A percentile compares a stretch with the other conserved stretches of the same genome.
Evolutionary conservation across 1,284 basidiomycete genomes (phyloP).

Genomic region (Rhodotorula sp.): DNA sequence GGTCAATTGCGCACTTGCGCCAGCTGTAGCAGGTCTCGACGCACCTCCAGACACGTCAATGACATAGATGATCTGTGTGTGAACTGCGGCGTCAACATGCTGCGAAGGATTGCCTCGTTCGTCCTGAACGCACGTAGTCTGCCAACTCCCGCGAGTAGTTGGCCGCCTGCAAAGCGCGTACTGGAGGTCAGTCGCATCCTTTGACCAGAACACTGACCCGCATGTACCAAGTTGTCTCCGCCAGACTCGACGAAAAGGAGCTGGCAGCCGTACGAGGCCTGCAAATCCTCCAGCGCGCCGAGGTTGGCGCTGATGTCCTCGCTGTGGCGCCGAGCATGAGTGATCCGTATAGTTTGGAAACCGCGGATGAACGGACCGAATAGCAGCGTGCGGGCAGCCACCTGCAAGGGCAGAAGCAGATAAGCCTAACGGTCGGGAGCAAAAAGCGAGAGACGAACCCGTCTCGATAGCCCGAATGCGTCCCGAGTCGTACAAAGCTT

Average conservation of each 20-base stretch:
- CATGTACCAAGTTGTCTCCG: background rate
- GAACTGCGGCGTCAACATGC: background rate
- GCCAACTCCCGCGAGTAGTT: conserved; percentile 69
- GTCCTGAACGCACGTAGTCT: conserved; percentile 86
- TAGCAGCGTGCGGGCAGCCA: conserved; percentile 92
- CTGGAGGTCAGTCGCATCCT: no score
- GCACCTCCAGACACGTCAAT: conserved; percentile 16
- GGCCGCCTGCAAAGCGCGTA: background rate
- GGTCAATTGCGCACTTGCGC: background rate
- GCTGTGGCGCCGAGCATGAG: conserved; percentile 51
- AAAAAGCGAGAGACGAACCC: conserved; percentile 43
- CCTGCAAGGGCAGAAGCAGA: conserved; percentile 52
- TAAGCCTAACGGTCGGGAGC: background rate
- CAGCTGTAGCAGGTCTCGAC: background rate
- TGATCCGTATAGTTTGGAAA: background rate
- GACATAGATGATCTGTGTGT: conserved; percentile 37
- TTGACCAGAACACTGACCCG: background rate
- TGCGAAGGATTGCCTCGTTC: conserved; percentile 56
- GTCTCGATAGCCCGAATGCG: conserved; percentile 97
- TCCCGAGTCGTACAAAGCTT: conserved; percentile 71
- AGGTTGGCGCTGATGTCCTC: conserved; percentile 98
- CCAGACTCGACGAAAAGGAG: conserved; percentile 41
- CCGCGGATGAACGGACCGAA: conserved; percentile 52
- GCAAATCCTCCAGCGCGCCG: conserved; percentile 91
- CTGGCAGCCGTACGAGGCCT: conserved; percentile 65